Conservation (phyloP, 305 asterid species). For the Rubia balearica region DNA sequence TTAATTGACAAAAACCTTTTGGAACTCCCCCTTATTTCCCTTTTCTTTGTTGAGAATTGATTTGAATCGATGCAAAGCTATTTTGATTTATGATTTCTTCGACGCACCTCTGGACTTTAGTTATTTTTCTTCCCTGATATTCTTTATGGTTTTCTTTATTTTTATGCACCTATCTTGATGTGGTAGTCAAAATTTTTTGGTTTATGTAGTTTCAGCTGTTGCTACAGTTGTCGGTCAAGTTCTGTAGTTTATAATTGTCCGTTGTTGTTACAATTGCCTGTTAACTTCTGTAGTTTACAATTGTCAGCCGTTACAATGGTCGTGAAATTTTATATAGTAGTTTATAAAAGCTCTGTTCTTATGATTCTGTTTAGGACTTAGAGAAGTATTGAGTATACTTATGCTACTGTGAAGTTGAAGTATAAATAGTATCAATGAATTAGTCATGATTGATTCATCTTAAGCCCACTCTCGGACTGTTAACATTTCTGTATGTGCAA, state of each 20-base stretch:
- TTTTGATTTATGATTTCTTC: background rate
- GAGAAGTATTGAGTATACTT: too few species aligned
- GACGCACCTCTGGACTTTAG: background rate
- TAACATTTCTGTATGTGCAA: background rate
- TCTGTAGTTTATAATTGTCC: background rate
- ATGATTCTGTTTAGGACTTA: too few species aligned
- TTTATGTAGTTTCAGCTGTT: background rate
- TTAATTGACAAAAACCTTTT: background rate
- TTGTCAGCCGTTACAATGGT: background rate
- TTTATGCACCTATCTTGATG: background rate
- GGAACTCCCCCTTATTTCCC: background rate
- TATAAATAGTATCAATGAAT: background rate
- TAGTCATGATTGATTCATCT: background rate
- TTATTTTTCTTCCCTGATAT: background rate
- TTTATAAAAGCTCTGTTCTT: too few species aligned
- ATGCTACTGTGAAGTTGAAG: background rate
- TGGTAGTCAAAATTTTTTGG: background rate
- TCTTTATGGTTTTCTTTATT: background rate
- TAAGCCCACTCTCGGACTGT: background rate
- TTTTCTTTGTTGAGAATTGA: background rate
- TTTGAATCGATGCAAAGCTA: background rate
- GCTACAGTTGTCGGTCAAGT: background rate
- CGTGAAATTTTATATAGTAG: too few species aligned
- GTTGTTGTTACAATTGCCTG: background rate
- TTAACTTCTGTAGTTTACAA: background rate